Evolutionary conservation across 352 stramenopile species (phyloP), one percentile per base, ranked within the genome.

Genomic region (Pythium utonaiense): DNA sequence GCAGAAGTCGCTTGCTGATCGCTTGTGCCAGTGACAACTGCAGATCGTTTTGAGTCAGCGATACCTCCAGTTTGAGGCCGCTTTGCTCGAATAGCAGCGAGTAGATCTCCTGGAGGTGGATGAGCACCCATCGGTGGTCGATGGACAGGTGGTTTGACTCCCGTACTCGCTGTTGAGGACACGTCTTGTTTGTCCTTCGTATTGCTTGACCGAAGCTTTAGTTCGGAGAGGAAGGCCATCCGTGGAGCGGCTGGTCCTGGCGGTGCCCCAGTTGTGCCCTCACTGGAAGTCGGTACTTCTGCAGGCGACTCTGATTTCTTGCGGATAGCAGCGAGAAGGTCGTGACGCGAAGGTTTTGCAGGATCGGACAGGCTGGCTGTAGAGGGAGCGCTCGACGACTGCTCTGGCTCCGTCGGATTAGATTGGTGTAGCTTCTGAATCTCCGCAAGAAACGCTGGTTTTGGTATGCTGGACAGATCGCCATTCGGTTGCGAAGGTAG

Each of bases 251-350:
- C 12, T 6, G 24, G 6, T n/a, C 10, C 24, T 27, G 5, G 1
- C 28, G 7, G 13, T 25, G 4, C 28, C 9, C 6, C 12, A 24
- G 40, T 49, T 6, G 52, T 22, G 22, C 33, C 17, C 3, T 47
- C 40, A 12, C n/a, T 44, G 13, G 22, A 7, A 6, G 7, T 33
- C 3, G 44, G 9, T 13, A 14, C 40, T 21, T 44, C 36, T 25
- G 24, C n/a, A 14, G n/a, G 16, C n/a, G n/a, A 42, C n/a, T 9
- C 22, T 16, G 19, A 33, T 49, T 47, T 47, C 3, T 54, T 19
- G 9, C 57, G 44, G 13, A 62, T 62, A 2, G 57, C 57, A 44
- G 57, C 45, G 3, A 64, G 48, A 5, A 64, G 24, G 13, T 51
- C 57, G 21, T 36, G 19, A 10, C 22, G 50, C 28, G 36, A 24